These are phyloP conservation scores for Laburnicola sp. DNA, from an alignment of 2,329 filamentous ascomycete species.

Conservation along the genomic window DNA sequence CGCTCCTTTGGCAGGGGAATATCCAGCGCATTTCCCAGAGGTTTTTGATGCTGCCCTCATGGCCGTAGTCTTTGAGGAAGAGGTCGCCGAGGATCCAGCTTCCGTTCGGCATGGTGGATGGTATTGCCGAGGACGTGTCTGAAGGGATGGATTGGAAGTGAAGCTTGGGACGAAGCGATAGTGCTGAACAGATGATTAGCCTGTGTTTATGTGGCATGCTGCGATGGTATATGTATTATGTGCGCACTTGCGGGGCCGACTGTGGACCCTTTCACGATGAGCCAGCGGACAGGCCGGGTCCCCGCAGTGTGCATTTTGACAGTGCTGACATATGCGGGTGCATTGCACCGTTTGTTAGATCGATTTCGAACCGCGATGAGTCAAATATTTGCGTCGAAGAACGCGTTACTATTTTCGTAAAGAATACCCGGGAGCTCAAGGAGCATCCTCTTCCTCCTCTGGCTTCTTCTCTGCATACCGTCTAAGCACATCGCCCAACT, in stretches of 20 bases:
- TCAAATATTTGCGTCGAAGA: not conserved
- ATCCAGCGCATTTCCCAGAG: constrained; percentile 43
- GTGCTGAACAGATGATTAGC: no score
- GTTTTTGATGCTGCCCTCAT: constrained; percentile 36
- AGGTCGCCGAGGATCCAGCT: constrained; percentile 43
- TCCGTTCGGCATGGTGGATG: constrained; percentile 27
- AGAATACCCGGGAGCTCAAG: constrained; percentile 1
- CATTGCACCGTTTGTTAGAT: no score
- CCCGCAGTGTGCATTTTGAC: constrained; percentile 12
- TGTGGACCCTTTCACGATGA: constrained; percentile 7
- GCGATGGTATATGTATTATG: constrained; percentile 7
- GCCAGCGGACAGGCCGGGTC: constrained; percentile 21
- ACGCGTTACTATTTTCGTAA: not conserved
- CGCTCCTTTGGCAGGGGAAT: constrained; percentile 46
- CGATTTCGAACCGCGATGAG: no score
- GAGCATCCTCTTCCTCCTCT: constrained; percentile 13
- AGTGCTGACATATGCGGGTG: no score
- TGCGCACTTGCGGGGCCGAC: constrained; percentile 29
- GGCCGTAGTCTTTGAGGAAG: constrained; percentile 43
- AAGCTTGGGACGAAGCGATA: not conserved
- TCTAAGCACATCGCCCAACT: constrained; percentile 30
- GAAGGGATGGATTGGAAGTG: no score
- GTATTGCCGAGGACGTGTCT: not conserved
- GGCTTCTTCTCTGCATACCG: constrained; percentile 24
- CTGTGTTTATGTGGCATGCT: no score